Percentiles rank a stretch among this genome's conserved stretches.
These are phyloP conservation scores for Limtongozyma cylindracea DNA, from an alignment of 805 yeast genomes.

Conservation along the genomic window DNA sequence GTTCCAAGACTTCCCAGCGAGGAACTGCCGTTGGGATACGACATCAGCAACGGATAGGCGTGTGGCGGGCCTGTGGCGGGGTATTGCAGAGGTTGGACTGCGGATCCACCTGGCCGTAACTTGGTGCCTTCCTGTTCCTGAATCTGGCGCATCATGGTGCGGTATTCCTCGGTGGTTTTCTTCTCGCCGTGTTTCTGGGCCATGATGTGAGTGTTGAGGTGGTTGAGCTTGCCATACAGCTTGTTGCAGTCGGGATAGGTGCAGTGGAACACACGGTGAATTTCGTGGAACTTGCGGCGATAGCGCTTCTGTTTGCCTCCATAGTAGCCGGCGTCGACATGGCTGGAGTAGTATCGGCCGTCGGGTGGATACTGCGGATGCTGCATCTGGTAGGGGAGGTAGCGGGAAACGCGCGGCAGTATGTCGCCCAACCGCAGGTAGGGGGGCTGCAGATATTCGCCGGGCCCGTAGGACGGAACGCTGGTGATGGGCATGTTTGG, in stretches of 20 bases:
- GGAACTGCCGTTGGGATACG: background rate
- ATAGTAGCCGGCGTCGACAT: too few relatives aligned
- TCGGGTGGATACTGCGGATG: too few relatives aligned
- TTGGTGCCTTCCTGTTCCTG: background rate
- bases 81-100: background rate
- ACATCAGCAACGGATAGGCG: background rate
- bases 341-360: too few relatives aligned
- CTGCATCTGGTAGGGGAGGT: too few relatives aligned
- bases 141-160: constrained; percentile 1
- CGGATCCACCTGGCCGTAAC: background rate
- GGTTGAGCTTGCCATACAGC: constrained; percentile 16
- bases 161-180: constrained; percentile 14
- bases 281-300: background rate
- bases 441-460: too few relatives aligned
- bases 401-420: too few relatives aligned
- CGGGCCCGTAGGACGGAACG: too few relatives aligned
- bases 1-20: constrained; percentile 1
- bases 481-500: too few relatives aligned
- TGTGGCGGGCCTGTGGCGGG: background rate
- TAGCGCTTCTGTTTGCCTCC: background rate
- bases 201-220: constrained; percentile 16
- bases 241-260: constrained; percentile 13
- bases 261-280: constrained; percentile 8
- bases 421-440: too few relatives aligned
- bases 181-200: constrained; percentile 18